Conservation (phyloP, 345 rosid genomes). For the Aegle marmelos region DNA sequence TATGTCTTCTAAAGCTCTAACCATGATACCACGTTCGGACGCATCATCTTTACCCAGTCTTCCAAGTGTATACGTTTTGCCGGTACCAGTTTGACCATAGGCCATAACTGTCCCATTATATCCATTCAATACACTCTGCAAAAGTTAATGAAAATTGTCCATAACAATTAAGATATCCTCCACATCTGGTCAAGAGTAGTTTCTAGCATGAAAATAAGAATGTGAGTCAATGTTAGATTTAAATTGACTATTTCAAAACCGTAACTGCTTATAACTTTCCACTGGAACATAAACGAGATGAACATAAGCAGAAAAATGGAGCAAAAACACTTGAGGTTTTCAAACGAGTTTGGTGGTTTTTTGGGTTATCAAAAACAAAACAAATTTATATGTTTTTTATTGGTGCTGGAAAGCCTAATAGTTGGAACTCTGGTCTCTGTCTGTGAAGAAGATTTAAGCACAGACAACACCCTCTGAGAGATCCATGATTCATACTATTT, state of each 20-base stretch:
- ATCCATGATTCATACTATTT: not conserved
- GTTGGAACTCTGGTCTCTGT: not conserved
- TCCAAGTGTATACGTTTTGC: conserved; percentile 90
- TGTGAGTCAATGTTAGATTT: no score
- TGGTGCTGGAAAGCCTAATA: not conserved
- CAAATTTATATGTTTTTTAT: no score
- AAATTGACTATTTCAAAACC: no score
- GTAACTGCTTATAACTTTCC: no score
- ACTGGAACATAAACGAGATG: no score
- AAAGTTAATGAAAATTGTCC: conserved; percentile 14
- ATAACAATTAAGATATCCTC: conserved; percentile 5
- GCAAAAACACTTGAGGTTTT: no score
- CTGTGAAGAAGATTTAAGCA: not conserved
- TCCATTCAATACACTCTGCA: conserved; percentile 87
- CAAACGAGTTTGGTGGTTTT: no score
- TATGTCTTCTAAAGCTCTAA: conserved; percentile 86
- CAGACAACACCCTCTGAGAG: not conserved
- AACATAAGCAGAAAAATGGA: no score
- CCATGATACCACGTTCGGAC: conserved; percentile 92
- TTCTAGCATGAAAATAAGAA: no score
- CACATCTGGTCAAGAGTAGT: no score
- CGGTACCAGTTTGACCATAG: conserved; percentile 95
- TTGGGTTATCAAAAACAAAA: no score
- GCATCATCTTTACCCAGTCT: conserved; percentile 77
- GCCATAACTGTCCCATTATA: conserved; percentile 98